Evolutionary conservation across 2,329 filamentous ascomycete genomes (phyloP).

Genomic region (Ophiostoma pallidulum): DNA sequence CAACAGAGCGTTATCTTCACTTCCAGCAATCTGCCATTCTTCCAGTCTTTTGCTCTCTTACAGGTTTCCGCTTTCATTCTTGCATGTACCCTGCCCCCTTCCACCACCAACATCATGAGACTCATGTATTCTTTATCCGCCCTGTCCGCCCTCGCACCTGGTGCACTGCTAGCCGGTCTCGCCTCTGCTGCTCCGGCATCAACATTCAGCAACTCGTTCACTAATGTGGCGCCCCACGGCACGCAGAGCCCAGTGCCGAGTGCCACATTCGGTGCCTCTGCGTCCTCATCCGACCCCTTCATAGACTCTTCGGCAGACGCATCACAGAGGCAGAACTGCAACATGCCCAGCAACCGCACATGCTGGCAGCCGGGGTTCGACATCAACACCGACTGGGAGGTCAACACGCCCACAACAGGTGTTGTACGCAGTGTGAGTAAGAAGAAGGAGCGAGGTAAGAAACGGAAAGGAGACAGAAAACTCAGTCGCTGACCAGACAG

Average conservation of each 20-base stretch:
- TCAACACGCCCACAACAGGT: conserved; percentile 11
- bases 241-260: neutral
- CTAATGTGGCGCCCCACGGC: neutral
- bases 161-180: neutral
- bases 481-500: neutral
- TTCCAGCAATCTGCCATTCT: too few species aligned
- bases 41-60: neutral
- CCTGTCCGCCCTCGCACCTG: conserved; percentile 8
- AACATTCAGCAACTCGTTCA: neutral
- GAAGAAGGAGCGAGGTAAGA: too few species aligned
- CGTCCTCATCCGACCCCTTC: neutral
- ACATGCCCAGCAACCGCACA: conserved; percentile 9
- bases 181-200: conserved; percentile 8
- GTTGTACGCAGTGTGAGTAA: conserved; percentile 11
- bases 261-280: neutral
- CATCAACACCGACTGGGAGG: conserved; percentile 16
- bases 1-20: neutral
- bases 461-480: too few species aligned
- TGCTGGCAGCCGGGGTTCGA: conserved; percentile 15
- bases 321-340: conserved; percentile 9
- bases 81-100: too few species aligned
- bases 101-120: conserved; percentile 4
- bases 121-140: too few species aligned
- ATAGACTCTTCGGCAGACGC: neutral
- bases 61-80: neutral